Evolutionary conservation across 495 filamentous ascomycete genomes (phyloP).

Genomic region (Daldinia vernicosa): DNA sequence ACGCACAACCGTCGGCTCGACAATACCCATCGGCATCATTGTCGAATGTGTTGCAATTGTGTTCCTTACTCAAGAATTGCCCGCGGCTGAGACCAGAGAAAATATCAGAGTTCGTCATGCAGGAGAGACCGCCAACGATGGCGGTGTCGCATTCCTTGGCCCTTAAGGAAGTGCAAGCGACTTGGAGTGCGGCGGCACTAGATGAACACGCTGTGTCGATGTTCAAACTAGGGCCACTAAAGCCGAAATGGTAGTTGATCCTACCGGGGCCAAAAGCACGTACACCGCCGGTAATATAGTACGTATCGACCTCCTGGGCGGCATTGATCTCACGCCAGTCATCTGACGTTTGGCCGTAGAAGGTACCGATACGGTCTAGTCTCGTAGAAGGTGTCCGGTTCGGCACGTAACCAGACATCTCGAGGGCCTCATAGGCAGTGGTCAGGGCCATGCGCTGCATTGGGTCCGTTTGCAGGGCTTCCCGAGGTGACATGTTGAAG

Average conservation of each 20-base stretch:
- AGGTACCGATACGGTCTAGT: conserved; percentile 85
- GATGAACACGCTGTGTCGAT: conserved; percentile 93
- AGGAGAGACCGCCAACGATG: conserved; percentile 82
- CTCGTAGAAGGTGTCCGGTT: conserved; percentile 86
- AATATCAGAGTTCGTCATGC: conserved; percentile 83
- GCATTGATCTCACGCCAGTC: conserved; percentile 94
- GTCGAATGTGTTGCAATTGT: conserved; percentile 83
- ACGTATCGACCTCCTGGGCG: conserved; percentile 89
- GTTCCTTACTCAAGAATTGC: conserved; percentile 82
- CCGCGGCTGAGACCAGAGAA: conserved; percentile 83
- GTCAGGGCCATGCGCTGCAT: conserved; percentile 85
- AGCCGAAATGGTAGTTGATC: conserved; percentile 88
- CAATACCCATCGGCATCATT: conserved; percentile 82
- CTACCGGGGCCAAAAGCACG: conserved; percentile 87
- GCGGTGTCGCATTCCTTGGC: conserved; percentile 85
- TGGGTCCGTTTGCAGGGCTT: conserved; percentile 88
- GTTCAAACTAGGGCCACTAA: conserved; percentile 84
- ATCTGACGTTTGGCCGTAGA: conserved; percentile 92
- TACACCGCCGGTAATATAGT: conserved; percentile 90
- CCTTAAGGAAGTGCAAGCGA: conserved; percentile 85
- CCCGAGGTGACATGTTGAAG: conserved; percentile 96
- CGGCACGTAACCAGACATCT: conserved; percentile 89
- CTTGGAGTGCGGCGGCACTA: conserved; percentile 81
- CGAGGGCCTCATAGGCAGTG: conserved; percentile 89
- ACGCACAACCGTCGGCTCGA: conserved; percentile 75